These are phyloP conservation scores for Myxozyma kluyveri DNA, from an alignment of 805 yeast genomes.

Conservation along the genomic window DNA sequence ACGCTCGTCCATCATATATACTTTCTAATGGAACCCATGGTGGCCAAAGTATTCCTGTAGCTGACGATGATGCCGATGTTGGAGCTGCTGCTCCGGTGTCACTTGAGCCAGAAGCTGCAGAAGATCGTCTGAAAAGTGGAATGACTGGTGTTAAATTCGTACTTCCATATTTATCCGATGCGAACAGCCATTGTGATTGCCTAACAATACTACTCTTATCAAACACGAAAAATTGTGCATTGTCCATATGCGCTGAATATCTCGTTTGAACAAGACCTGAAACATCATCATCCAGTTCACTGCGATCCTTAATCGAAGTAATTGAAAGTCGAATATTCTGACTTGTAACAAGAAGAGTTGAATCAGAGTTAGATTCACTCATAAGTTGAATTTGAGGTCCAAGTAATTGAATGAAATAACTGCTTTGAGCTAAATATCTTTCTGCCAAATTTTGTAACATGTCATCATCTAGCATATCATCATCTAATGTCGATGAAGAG, in stretches of 20 bases:
- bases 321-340: conserved; percentile 69
- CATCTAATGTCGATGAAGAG: conserved; percentile 1
- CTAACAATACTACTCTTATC: conserved; percentile 48
- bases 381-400: conserved; percentile 81
- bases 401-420: conserved; percentile 63
- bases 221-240: conserved; percentile 71
- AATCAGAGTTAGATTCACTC: conserved; percentile 50
- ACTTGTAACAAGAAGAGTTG: conserved; percentile 68
- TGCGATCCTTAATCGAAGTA: conserved; percentile 56
- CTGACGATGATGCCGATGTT: neutral
- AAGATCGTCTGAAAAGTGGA: neutral
- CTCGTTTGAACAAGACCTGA: conserved; percentile 59
- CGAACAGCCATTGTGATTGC: conserved; percentile 44
- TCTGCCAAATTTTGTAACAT: conserved; percentile 38
- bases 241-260: conserved; percentile 61
- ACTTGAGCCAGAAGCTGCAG: neutral
- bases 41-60: conserved; percentile 61
- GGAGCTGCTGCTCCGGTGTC: neutral
- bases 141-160: conserved; percentile 25
- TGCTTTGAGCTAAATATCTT: conserved; percentile 40
- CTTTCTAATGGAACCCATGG: conserved; percentile 82
- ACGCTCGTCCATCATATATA: conserved; percentile 52
- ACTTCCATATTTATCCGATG: conserved; percentile 61
- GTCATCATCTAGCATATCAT: conserved; percentile 31
- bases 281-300: conserved; percentile 44